Evolutionary conservation across 1,284 basidiomycete genomes (phyloP).

Genomic region (Filobasidium uniguttulatum): DNA sequence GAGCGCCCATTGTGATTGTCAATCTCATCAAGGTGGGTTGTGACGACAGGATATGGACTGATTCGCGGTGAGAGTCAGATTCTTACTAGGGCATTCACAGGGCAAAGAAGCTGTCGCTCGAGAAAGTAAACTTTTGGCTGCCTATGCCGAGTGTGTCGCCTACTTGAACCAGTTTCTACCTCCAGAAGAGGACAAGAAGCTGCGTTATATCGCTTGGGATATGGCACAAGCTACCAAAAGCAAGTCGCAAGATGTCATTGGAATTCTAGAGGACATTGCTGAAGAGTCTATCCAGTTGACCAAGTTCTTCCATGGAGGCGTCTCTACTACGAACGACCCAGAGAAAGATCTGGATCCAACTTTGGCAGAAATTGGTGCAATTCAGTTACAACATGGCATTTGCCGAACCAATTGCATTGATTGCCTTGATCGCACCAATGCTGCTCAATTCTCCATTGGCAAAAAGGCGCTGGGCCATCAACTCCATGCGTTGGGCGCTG

Average conservation of each 20-base stretch:
- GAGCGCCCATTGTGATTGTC: slow-evolving; percentile 79
- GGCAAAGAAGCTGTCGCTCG: slow-evolving; percentile 51
- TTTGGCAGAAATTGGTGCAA: slow-evolving; percentile 37
- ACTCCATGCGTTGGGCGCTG: slow-evolving; percentile 81
- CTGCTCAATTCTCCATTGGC: slow-evolving; percentile 94
- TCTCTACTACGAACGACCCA: slow-evolving; percentile 19
- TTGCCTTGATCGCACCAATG: slow-evolving; percentile 93
- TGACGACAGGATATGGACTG: too few species aligned
- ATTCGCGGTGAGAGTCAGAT: not conserved
- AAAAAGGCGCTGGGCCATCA: slow-evolving; percentile 93
- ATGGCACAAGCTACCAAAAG: slow-evolving; percentile 88
- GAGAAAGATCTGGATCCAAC: slow-evolving; percentile 23
- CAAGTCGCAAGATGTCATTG: slow-evolving; percentile 90
- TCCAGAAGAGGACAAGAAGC: slow-evolving; percentile 51
- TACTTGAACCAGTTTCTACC: slow-evolving; percentile 96
- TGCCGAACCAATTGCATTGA: slow-evolving; percentile 89
- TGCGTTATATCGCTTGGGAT: slow-evolving; percentile 91
- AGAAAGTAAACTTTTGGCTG: slow-evolving; percentile 82
- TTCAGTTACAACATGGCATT: slow-evolving; percentile 79
- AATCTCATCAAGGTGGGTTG: slow-evolving; percentile 78
- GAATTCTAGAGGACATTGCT: slow-evolving; percentile 86
- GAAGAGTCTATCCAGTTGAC: slow-evolving; percentile 87
- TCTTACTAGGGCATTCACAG: slow-evolving; percentile 1
- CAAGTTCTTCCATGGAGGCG: slow-evolving; percentile 73
- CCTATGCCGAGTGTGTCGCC: slow-evolving; percentile 80